Evolutionary conservation across 768 basidiomycete genomes (phyloP), one percentile per base, ranked within the genome.

Genomic region (Boletus speciosus): DNA sequence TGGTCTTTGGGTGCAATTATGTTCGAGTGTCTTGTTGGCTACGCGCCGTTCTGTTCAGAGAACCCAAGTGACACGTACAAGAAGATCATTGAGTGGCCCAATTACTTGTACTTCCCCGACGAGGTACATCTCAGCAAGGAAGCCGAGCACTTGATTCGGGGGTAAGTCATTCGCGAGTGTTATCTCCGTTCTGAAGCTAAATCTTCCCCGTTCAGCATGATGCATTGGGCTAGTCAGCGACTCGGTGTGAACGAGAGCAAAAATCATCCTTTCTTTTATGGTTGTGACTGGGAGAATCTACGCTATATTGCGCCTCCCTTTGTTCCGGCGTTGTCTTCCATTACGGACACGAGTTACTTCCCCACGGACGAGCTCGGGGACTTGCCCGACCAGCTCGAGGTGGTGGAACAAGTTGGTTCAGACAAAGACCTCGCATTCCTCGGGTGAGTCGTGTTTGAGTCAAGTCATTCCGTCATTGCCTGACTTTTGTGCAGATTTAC

Each of bases 1-100:
- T 99, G 96, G 96, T 98, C 96, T 36, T 75, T 99, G 51, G 96
- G 96, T 12, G 95, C 96, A 6, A 98, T 99, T 71, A 97, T 95
- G 85, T 99, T 95, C 68, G 96, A 99, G 72, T 98, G 96, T 72
- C 78, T 99, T 35, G 93, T 98, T 59, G 96, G 96, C 56, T 98
- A 95, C 69, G 94, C 96, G 15, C 96, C 95, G 6, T 98, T 98
- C 81, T 99, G 96, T 73, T 85, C 93, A 5, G 94, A 98, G 67
- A 93, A 93, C 65, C 95, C 96, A 15, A 90, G 89, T 61, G 96
- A 99, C 68, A 98, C 95, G 16, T 99, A 99, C 77, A 88, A 93
- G 68, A 98, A 98, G 76, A 98, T 99, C 65, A 87, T 98, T 56
- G 90, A 96, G 54, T 99, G 96, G 96, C 82, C 84, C 40, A 83